Conservation (phyloP, 352 stramenopile species). For the Phytophthora europaea region DNA sequence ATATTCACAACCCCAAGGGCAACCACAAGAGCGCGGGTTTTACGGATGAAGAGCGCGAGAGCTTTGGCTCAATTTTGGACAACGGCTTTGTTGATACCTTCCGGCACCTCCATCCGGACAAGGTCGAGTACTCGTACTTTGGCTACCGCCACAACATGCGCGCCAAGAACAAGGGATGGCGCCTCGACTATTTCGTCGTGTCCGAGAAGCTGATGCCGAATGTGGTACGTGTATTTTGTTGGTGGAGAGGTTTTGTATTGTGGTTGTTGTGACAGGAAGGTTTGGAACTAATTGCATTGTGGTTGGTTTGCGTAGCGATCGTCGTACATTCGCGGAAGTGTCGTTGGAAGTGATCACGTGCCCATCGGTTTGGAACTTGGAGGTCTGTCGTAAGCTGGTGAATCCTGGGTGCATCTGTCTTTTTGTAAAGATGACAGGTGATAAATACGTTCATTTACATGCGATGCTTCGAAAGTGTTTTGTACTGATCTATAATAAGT, state of each 20-base stretch:
- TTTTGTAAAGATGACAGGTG: neutral
- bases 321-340: conserved; percentile 69
- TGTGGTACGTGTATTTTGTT: conserved; percentile 60
- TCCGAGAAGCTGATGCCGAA: conserved; percentile 63
- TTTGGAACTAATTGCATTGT: neutral
- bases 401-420: neutral
- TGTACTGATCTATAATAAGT: neutral
- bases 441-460: neutral
- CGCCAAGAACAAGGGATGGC: conserved; percentile 89
- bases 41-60: conserved; percentile 83
- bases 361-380: conserved; percentile 76
- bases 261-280: neutral
- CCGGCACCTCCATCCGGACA: conserved; percentile 69
- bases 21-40: conserved; percentile 85
- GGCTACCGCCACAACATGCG: conserved; percentile 84
- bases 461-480: neutral
- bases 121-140: conserved; percentile 83
- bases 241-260: neutral
- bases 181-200: conserved; percentile 87
- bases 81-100: conserved; percentile 84
- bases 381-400: conserved; percentile 14
- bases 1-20: conserved; percentile 89
- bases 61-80: conserved; percentile 69
- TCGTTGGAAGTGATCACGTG: conserved; percentile 84
- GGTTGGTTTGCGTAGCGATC: conserved; percentile 39